Percentiles rank a stretch among this genome's conserved stretches.
Evolutionary conservation across 176 grass and related monocot species (phyloP).

Genomic region (Neostapfia colusana): DNA sequence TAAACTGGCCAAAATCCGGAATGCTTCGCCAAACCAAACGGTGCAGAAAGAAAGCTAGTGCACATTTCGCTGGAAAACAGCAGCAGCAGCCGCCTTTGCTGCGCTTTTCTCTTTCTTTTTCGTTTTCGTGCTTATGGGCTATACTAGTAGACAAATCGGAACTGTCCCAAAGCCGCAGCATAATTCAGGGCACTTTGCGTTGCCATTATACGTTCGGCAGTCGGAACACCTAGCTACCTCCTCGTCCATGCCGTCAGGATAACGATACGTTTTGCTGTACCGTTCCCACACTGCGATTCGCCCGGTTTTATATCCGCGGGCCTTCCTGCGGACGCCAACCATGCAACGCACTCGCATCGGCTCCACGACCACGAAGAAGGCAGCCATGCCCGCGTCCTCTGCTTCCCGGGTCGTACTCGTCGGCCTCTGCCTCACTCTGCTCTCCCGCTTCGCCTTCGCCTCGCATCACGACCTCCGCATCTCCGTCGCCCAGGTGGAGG

Average conservation of each 20-base stretch:
- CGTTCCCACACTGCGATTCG: background rate
- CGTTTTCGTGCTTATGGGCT: background rate
- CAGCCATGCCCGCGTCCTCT: conserved; percentile 40
- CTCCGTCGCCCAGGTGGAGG: conserved; percentile 30
- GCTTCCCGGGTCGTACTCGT: conserved; percentile 5
- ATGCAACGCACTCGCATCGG: conserved; percentile 14
- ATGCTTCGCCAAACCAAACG: background rate
- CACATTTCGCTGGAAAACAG: too few relatives aligned
- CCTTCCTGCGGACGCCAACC: conserved; percentile 1
- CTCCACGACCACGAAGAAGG: conserved; percentile 4
- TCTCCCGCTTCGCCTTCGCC: background rate
- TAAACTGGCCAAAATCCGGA: background rate
- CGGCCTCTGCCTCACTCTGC: conserved; percentile 35
- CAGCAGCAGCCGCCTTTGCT: too few relatives aligned
- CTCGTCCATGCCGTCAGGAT: conserved; percentile 34
- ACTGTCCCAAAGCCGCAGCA: conserved; percentile 16
- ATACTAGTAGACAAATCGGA: conserved; percentile 36
- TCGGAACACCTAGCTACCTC: conserved; percentile 6
- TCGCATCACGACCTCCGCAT: conserved; percentile 29
- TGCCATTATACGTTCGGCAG: conserved; percentile 48
- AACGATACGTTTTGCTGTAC: background rate
- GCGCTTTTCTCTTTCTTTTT: background rate
- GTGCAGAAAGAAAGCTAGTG: too few relatives aligned
- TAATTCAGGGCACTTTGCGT: conserved; percentile 32
- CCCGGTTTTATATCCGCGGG: conserved; percentile 27